Base-by-base conservation (phyloP, 164 flowering plant species). In the Magnolia sinica region DNA sequence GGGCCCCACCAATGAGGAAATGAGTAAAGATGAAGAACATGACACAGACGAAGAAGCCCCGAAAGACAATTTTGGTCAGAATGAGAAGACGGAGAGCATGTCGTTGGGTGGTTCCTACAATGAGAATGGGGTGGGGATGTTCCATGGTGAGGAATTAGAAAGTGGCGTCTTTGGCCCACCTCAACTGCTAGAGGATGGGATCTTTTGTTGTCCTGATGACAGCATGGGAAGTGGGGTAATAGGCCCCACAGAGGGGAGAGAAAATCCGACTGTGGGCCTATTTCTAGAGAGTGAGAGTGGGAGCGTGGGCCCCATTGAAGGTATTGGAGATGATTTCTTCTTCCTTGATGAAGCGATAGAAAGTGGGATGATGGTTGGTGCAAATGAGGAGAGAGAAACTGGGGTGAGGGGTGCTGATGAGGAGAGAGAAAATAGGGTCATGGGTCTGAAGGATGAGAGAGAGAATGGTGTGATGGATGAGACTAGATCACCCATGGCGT, bases 401-500 rank as follows among this genome's bases (percentile, higher is more conserved):
- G 83, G 52, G 50, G 59, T 49, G 9, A 58, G 78, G 76, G 84
- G 82, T 23, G 24, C 50, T 4, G 10, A 58, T 24, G 68, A 76
- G 31, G 77, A 71, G 68, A 70, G 66, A 45, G 82, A 79, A 37
- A 74, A 72, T 72, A 73, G 72, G 69, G 68, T 65, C n/a, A 29
- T 55, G 16, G 16, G 18, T 55, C 3, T 55, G 61, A 20, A n/a
- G 8, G 24, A 72, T 37, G 18, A 61, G 29, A 29, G 65, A 20
- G 82, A 74, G 49, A 78, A 50, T 61, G 77, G 74, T 20, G 75
- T 77, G n/a, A 64, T 22, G 66, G 73, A 1, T 50, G 63, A 22
- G 16, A 70, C 74, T 59, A 64, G 37, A 20, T 14, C 74, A 50
- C 27, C 82, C 64, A 77, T 29, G 75, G 20, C 68, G 61, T 37